Base-by-base conservation (phyloP, 371 early-diverging fungal species). In the Mucor velutinosus region DNA sequence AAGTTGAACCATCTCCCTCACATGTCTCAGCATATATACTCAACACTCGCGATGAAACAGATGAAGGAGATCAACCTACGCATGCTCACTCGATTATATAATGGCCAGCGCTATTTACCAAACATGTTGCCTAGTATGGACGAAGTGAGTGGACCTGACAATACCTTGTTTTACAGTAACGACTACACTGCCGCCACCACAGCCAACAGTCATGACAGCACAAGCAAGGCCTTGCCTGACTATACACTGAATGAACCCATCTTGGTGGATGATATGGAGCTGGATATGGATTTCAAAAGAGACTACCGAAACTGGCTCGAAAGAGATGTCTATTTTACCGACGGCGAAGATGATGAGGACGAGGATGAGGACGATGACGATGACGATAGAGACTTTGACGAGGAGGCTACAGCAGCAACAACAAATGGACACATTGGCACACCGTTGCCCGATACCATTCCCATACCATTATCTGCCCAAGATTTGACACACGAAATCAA, bases 301-400 rank as follows among this genome's bases (percentile, higher is more conserved):
- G 84, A 90, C 39, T 93, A 91, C 64, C 84, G 87, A 62, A 69
- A 78, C 29, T 92, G 92, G 91, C 78, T 92, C n/a, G 86, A 87
- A 53, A 74, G 78, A 10, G 90, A 89, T 63, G 88, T 90, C 4
- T 81, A 73, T 27, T 60, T 65, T 23, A 66, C 65, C 2, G 62
- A 67, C 2, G 56, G 41, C 8, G 73, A 64, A 32, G 62, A 62
- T 33, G 64, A 61, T 4, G 66, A 64, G 7, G 60, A 60, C 19
- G 70, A 73, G 1, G 71, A 64, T 27, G 62, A 63, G 7, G 64
- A 62, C 3, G 60, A 65, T 1, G 66, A 76, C 8, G 29, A 47
- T 17, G 53, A 51, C 6, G n/a, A 29, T 12, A 5, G 14, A 12
- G 37, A 15, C 27, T 23, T 15, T 27, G 15, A 21, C 0, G 2